phyloP scores from a whole-genome alignment of 306 rosid genomes.

The Macrotyloma uniflorum region DNA sequence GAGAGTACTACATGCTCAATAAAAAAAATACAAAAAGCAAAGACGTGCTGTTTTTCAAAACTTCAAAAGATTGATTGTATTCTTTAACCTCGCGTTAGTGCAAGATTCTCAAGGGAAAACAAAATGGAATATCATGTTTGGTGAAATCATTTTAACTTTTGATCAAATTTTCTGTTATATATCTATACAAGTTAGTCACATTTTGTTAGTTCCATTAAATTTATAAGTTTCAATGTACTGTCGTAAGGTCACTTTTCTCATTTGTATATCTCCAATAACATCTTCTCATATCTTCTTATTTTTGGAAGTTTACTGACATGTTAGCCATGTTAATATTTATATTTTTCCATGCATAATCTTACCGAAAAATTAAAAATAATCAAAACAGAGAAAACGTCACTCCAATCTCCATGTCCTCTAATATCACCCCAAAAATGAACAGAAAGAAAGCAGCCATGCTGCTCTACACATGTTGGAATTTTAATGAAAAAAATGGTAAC shows the following conservation, averaged over 20 bases:
- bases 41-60: not conserved
- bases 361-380: not conserved
- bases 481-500: not conserved
- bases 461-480: constrained; percentile 1
- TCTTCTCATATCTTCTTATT: too few relatives aligned
- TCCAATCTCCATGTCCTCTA: not conserved
- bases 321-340: too few relatives aligned
- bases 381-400: not conserved
- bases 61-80: not conserved
- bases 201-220: not conserved
- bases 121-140: not conserved
- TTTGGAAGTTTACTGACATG: too few relatives aligned
- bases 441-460: constrained; percentile 9
- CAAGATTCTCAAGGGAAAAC: not conserved
- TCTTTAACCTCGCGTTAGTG: constrained; percentile 18
- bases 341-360: not conserved
- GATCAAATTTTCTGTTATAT: not conserved
- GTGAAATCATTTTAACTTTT: constrained; percentile 17
- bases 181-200: not conserved
- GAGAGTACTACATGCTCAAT: constrained; percentile 21
- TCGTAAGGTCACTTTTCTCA: not conserved
- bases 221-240: not conserved
- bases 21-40: constrained; percentile 20
- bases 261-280: too few relatives aligned
- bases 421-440: constrained; percentile 19